These are phyloP conservation scores for Kluyveromyces aestuarii DNA, from an alignment of 805 yeast species.

Conservation along the genomic window DNA sequence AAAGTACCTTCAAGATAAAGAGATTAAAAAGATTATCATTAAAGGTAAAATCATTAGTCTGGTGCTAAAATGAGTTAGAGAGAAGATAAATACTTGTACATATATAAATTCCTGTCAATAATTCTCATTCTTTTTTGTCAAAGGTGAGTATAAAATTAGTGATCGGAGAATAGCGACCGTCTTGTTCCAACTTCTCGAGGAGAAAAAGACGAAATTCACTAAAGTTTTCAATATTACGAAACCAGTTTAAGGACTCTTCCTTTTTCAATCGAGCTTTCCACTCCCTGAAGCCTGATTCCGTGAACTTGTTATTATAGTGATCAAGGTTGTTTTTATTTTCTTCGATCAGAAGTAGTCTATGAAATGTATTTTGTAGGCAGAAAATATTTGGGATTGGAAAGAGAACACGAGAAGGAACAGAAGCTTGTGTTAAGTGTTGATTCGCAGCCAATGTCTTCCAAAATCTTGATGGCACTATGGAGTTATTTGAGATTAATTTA, in stretches of 20 bases:
- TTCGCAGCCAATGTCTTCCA: background rate
- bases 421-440: background rate
- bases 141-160: conserved; percentile 44
- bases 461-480: background rate
- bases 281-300: conserved; percentile 15
- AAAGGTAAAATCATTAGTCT: conserved; percentile 44
- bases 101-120: conserved; percentile 5
- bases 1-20: conserved; percentile 34
- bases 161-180: conserved; percentile 38
- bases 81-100: background rate
- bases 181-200: conserved; percentile 14
- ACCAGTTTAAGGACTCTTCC: background rate
- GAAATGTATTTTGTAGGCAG: background rate
- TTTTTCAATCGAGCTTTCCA: conserved; percentile 5
- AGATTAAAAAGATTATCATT: conserved; percentile 44
- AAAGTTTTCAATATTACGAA: background rate
- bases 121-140: conserved; percentile 37
- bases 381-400: background rate
- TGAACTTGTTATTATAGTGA: conserved; percentile 8
- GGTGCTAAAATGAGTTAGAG: conserved; percentile 16
- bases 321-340: background rate
- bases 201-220: background rate
- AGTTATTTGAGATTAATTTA: background rate
- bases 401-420: background rate
- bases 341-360: background rate